A percentile compares a stretch with the other conserved stretches of the same genome.
Conservation (phyloP, 1,284 basidiomycete species). For the Boletus semigastroideus region DNA sequence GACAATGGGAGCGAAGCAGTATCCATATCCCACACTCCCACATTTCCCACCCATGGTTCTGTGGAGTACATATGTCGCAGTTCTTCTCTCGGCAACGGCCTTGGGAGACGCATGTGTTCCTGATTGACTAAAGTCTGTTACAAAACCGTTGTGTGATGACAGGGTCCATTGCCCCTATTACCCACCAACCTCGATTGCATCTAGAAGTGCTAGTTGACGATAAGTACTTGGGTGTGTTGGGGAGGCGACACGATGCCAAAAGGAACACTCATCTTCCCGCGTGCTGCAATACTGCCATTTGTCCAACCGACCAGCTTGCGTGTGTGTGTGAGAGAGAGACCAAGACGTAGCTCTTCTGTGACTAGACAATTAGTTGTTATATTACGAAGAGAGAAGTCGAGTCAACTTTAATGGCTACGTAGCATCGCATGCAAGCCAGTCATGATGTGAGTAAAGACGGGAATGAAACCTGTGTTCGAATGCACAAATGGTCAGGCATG, state of each 20-base stretch:
- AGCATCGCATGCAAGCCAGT: not conserved
- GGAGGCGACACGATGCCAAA: conserved; percentile 1
- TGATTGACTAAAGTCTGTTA: conserved; percentile 9
- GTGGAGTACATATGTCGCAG: not conserved
- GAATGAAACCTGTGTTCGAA: conserved; percentile 13
- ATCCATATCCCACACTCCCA: not conserved
- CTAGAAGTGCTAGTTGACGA: not conserved
- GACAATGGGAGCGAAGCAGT: not conserved
- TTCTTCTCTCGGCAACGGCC: not conserved
- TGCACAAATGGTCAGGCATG: not conserved
- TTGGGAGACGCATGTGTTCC: not conserved
- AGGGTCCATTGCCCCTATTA: conserved; percentile 2
- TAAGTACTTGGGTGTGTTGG: not conserved
- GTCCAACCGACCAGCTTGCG: not conserved
- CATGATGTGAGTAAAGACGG: conserved; percentile 7
- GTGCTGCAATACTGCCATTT: not conserved
- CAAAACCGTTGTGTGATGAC: not conserved
- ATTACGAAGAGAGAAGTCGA: conserved; percentile 4
- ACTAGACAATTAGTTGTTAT: not conserved
- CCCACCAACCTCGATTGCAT: not conserved
- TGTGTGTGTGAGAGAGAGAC: not conserved
- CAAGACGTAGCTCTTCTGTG: not conserved
- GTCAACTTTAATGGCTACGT: conserved; percentile 1
- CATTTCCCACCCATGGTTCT: not conserved
- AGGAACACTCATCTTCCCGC: conserved; percentile 7